Evolutionary conservation across 1,284 basidiomycete genomes (phyloP), one percentile per base, ranked within the genome.

Genomic region (Neonothopanus nambi): DNA sequence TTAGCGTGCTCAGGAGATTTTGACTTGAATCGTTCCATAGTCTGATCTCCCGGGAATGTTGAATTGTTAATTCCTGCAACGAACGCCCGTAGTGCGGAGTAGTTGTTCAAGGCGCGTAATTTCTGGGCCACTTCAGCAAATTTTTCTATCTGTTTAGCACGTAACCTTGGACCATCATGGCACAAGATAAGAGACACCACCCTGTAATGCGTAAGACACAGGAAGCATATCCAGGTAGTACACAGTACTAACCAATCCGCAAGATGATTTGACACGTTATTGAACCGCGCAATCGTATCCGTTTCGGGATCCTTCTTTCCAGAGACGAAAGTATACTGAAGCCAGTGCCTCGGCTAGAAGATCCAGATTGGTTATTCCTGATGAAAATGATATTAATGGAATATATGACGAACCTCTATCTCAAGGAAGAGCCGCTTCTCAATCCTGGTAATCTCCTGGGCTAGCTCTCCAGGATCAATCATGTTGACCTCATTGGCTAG

Each of bases 61-160:
- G 87, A 80, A 57, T 79, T 82, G 61, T 90, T 89, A 67, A 92
- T 90, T n/a, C 89, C 89, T 30, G 89, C 89, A 17, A 92, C 83
- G 61, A 92, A 83, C 4, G 89, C 88, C 18, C 89, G 87, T 54
- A 91, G 67, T 1, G 84, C 89, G 8, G 89, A 90, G 65, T 92
- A 92, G 61, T 92, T 92, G 65, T 91, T 89, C 39, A 87, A 64
- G 8, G 74, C 74, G 38, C 89, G 81, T 41, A 92, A 71, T 55
- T 78, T 79, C 55, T 82, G 78, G 0, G 88, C 89, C 57, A 92
- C 80, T 49, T 89, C 85, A 20, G 88, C 82, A 45, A 92, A 82
- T 64, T 87, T 87, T 65, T 90, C 87, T 44, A 92, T 86, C 63
- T 89, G 85, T 52, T 74, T 80, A 15, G 85, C 85, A 44, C 90